phyloP scores from a whole-genome alignment of 176 grass and related monocot species.

The Aegilops speltoides region DNA sequence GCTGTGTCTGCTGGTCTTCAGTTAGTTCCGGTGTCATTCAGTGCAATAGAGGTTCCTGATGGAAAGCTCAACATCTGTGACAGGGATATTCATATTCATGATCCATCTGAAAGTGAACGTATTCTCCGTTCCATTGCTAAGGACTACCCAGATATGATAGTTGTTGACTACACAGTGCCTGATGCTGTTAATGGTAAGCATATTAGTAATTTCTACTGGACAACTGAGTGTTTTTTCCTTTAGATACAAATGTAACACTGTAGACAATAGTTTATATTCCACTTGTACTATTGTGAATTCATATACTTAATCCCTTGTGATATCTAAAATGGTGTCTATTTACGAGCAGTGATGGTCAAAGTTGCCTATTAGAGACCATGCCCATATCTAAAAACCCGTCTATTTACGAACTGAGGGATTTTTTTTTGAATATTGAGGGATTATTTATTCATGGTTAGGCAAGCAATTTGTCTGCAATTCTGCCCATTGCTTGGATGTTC shows the following conservation, averaged over 20 bases:
- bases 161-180: slow-evolving; percentile 90
- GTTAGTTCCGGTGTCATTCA: slow-evolving; percentile 81
- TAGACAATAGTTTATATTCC: neutral
- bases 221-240: neutral
- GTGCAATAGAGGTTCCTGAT: slow-evolving; percentile 48
- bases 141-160: slow-evolving; percentile 72
- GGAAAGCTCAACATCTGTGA: slow-evolving; percentile 57
- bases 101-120: slow-evolving; percentile 63
- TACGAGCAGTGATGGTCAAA: neutral
- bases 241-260: neutral
- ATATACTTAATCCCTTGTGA: slow-evolving; percentile 1
- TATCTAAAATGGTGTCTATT: too few species aligned
- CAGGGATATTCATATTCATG: slow-evolving; percentile 62
- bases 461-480: slow-evolving; percentile 5
- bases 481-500: slow-evolving; percentile 15
- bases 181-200: slow-evolving; percentile 85
- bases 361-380: neutral
- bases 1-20: slow-evolving; percentile 77
- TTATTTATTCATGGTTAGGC: neutral
- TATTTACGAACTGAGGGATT: neutral
- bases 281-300: neutral
- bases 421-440: neutral
- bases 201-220: neutral
- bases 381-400: neutral
- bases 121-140: slow-evolving; percentile 54